phyloP scores from a whole-genome alignment of 148 eudicot genomes.

The Rhododendron kiyosumense region DNA sequence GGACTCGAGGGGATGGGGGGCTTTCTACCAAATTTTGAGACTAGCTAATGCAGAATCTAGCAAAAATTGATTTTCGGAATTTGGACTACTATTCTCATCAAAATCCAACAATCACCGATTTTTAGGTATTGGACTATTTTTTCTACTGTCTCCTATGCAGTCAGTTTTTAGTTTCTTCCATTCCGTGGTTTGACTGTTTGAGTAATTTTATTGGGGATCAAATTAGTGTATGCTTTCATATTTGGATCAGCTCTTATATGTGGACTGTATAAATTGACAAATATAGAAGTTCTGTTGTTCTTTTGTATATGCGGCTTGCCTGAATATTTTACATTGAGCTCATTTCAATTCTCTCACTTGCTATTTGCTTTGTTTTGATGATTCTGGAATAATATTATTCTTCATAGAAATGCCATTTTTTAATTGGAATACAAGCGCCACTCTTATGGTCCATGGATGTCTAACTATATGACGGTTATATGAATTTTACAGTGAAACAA shows the following conservation, averaged over 20 bases:
- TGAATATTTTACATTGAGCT: background rate
- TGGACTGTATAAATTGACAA: background rate
- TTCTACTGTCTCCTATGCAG: background rate
- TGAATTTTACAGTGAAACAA: background rate
- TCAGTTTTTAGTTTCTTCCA: background rate
- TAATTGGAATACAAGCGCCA: background rate
- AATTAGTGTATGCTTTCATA: background rate
- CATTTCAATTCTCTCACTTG: background rate
- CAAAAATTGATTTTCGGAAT: background rate
- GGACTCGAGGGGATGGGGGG: background rate
- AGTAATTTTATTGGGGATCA: background rate
- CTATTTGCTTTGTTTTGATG: background rate
- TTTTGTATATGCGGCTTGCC: background rate
- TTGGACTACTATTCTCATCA: background rate
- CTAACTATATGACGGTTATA: background rate
- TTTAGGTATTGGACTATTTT: background rate
- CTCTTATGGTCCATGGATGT: background rate
- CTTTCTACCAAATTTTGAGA: background rate
- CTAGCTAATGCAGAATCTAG: background rate
- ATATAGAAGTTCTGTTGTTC: background rate
- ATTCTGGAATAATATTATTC: background rate
- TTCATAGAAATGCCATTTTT: background rate
- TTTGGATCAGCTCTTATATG: background rate
- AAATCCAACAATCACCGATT: background rate
- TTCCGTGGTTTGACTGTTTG: background rate